Percentiles rank a stretch among this genome's conserved stretches.
These are phyloP conservation scores for Mortierella sp. DNA, from an alignment of 371 early-diverging fungal species.

Conservation along the genomic window DNA sequence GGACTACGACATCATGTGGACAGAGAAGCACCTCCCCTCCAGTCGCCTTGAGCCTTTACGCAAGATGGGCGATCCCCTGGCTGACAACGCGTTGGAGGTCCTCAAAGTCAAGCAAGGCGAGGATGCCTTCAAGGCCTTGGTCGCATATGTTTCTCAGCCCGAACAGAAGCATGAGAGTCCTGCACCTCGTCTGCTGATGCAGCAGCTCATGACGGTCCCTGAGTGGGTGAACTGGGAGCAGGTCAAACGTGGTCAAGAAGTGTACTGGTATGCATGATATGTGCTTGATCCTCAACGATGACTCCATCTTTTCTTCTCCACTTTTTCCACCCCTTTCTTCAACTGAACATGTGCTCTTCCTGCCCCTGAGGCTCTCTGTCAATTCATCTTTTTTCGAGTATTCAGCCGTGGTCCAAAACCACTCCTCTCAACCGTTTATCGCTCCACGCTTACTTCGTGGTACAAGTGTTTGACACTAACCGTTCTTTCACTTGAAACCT, in stretches of 20 bases:
- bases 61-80: slow-evolving; percentile 23
- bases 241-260: slow-evolving; percentile 24
- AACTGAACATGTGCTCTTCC: background rate
- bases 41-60: slow-evolving; percentile 36
- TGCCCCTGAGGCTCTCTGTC: background rate
- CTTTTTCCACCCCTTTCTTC: background rate
- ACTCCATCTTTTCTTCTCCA: background rate
- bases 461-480: background rate
- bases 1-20: slow-evolving; percentile 35
- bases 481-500: background rate
- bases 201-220: slow-evolving; percentile 31
- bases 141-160: slow-evolving; percentile 23
- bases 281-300: background rate
- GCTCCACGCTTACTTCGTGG: background rate
- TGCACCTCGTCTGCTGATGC: slow-evolving; percentile 28
- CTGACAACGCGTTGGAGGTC: slow-evolving; percentile 22
- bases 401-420: background rate
- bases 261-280: slow-evolving; percentile 20
- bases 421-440: background rate
- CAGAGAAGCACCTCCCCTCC: slow-evolving; percentile 31
- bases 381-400: background rate
- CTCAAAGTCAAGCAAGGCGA: slow-evolving; percentile 19
- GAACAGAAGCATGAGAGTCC: slow-evolving; percentile 22
- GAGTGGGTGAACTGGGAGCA: slow-evolving; percentile 48
- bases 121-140: slow-evolving; percentile 18